Percentiles rank a stretch among this genome's conserved stretches.
These are phyloP conservation scores for Cercophora newfieldiana DNA, from an alignment of 495 filamentous ascomycete genomes.

Conservation along the genomic window DNA sequence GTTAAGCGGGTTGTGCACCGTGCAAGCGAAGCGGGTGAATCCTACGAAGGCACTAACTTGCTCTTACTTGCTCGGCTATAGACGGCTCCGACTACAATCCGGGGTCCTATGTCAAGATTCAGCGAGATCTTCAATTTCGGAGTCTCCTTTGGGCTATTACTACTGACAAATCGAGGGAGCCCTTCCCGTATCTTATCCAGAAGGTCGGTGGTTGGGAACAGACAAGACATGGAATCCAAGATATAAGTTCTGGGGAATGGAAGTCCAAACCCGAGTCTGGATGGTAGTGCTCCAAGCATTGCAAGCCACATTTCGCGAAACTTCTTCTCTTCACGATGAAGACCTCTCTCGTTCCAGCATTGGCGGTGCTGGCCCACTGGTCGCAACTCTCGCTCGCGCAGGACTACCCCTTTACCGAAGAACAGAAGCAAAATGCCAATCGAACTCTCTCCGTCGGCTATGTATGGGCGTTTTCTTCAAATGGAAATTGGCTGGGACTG, in stretches of 20 bases:
- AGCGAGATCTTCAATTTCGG: not conserved
- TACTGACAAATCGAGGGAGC: too few species aligned
- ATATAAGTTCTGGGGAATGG: too few species aligned
- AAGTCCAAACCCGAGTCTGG: too few species aligned
- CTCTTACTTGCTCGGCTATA: not conserved
- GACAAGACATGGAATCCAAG: too few species aligned
- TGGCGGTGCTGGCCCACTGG: not conserved
- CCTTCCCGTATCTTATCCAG: too few species aligned
- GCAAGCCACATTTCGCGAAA: not conserved
- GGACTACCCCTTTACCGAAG: conserved; percentile 5
- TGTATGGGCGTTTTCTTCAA: not conserved
- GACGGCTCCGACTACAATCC: not conserved
- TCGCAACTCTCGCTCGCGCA: not conserved
- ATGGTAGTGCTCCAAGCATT: not conserved
- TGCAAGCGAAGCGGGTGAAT: not conserved
- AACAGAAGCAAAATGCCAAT: conserved; percentile 11
- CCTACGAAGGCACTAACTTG: not conserved
- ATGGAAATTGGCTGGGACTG: not conserved
- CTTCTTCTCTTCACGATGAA: not conserved
- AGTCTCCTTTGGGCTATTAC: not conserved
- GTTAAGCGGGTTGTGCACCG: not conserved
- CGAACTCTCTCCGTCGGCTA: conserved; percentile 12
- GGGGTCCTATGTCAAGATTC: not conserved
- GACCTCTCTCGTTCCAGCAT: not conserved
- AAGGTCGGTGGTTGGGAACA: too few species aligned